Percentiles rank a stretch among this genome's conserved stretches.
Conservation (phyloP, 2,329 filamentous ascomycete species). For the Cordyceps fumosorosea region DNA sequence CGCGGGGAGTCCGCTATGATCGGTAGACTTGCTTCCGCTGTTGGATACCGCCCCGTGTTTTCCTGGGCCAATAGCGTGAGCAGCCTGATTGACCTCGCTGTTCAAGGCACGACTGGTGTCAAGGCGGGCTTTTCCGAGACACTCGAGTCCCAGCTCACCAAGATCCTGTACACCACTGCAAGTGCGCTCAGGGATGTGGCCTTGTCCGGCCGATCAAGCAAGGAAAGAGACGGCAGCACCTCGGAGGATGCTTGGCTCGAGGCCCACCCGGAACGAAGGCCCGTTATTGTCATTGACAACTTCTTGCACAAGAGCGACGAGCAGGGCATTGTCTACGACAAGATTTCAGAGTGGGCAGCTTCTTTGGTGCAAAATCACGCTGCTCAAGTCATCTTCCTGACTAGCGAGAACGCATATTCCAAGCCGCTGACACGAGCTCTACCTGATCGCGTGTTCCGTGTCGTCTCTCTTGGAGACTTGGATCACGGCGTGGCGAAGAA, state of each 20-base stretch:
- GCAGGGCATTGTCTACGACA: slow-evolving; percentile 61
- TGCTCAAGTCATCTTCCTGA: slow-evolving; percentile 91
- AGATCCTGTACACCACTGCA: slow-evolving; percentile 81
- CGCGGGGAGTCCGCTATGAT: slow-evolving; percentile 84
- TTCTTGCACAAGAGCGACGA: slow-evolving; percentile 76
- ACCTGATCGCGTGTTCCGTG: slow-evolving; percentile 84
- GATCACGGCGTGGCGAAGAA: slow-evolving; percentile 79
- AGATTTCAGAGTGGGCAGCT: slow-evolving; percentile 85
- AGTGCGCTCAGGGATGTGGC: slow-evolving; percentile 73
- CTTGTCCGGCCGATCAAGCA: slow-evolving; percentile 60
- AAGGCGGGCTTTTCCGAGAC: slow-evolving; percentile 95
- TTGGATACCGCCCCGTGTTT: slow-evolving; percentile 90
- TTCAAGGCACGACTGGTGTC: slow-evolving; percentile 87
- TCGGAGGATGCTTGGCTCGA: slow-evolving; percentile 84
- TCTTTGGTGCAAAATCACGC: slow-evolving; percentile 78
- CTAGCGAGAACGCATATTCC: slow-evolving; percentile 79
- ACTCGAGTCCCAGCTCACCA: slow-evolving; percentile 77
- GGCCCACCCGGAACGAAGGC: slow-evolving; percentile 74
- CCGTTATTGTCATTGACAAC: slow-evolving; percentile 86
- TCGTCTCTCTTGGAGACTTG: slow-evolving; percentile 79
- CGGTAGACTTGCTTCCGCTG: slow-evolving; percentile 68
- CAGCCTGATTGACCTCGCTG: slow-evolving; percentile 84
- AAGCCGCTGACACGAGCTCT: slow-evolving; percentile 83
- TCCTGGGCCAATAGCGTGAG: slow-evolving; percentile 95
- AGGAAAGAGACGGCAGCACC: slow-evolving; percentile 65